These are phyloP conservation scores for Rhodamnia argentea DNA, from an alignment of 345 rosid species.

Conservation along the genomic window DNA sequence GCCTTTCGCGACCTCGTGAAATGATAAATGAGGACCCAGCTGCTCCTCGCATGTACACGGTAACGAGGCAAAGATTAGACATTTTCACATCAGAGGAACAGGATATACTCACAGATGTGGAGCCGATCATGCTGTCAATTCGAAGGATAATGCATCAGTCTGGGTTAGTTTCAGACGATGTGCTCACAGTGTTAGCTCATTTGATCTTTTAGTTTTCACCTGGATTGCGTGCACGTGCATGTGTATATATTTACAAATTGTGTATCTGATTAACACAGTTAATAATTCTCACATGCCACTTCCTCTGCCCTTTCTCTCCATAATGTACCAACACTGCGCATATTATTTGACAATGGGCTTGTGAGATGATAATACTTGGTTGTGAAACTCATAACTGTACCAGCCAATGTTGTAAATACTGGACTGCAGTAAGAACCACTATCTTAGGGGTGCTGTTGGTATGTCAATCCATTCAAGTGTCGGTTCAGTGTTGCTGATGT, in stretches of 20 bases:
- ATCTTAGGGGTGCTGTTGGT: not conserved
- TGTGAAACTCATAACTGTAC: not conserved
- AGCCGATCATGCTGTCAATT: constrained; percentile 56
- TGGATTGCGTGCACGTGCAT: not conserved
- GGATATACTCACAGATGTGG: constrained; percentile 51
- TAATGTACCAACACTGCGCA: not conserved
- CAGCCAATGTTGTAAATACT: not conserved
- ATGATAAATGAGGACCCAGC: constrained; percentile 14
- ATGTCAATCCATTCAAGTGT: not conserved
- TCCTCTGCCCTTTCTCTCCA: not conserved
- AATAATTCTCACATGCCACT: not conserved
- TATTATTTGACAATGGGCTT: not conserved
- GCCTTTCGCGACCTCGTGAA: constrained; percentile 39
- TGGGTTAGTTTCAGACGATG: constrained; percentile 34
- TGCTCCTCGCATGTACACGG: constrained; percentile 31
- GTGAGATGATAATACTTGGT: not conserved
- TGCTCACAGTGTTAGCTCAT: not conserved
- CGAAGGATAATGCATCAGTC: constrained; percentile 52
- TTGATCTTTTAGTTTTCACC: not conserved
- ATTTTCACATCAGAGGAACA: constrained; percentile 81
- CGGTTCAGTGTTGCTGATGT: not conserved
- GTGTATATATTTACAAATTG: not conserved
- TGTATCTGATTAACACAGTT: not conserved
- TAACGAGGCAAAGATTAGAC: constrained; percentile 61
- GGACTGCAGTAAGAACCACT: not conserved